Evolutionary conservation across 768 basidiomycete species (phyloP).

Genomic region (Cyclocybe cylindracea): DNA sequence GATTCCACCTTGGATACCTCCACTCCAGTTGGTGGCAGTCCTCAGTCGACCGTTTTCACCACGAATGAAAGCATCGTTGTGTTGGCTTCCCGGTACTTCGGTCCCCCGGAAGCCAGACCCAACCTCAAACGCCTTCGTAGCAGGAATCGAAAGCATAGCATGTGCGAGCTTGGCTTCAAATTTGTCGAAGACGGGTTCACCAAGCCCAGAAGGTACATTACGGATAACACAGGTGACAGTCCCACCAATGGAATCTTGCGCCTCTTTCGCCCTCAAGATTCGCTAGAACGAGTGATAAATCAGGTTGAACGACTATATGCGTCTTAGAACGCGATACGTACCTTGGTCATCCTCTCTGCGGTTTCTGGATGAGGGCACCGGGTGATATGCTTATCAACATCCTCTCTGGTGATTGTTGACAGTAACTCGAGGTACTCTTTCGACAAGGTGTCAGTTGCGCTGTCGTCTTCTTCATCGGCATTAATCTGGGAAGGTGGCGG

Average conservation of each 20-base stretch:
- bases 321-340: conserved; percentile 27
- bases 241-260: conserved; percentile 95
- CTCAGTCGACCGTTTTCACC: conserved; percentile 71
- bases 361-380: conserved; percentile 92
- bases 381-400: conserved; percentile 86
- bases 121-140: conserved; percentile 97
- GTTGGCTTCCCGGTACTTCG: conserved; percentile 87
- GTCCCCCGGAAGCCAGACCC: conserved; percentile 96
- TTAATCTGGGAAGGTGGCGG: conserved; percentile 40
- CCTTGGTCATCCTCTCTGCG: conserved; percentile 88
- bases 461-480: conserved; percentile 55
- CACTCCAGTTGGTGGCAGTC: conserved; percentile 93
- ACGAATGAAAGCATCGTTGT: conserved; percentile 87
- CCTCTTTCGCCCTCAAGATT: conserved; percentile 90
- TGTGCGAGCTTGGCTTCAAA: conserved; percentile 94
- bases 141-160: conserved; percentile 98
- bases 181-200: conserved; percentile 98
- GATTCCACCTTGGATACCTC: conserved; percentile 97
- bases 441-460: conserved; percentile 72
- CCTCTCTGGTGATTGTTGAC: conserved; percentile 74
- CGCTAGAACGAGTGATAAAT: conserved; percentile 48
- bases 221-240: conserved; percentile 97
- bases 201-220: conserved; percentile 85
- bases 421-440: conserved; percentile 84
- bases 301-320: neutral